phyloP scores from a whole-genome alignment of 345 rosid genomes.

The Cochlearia excelsa region DNA sequence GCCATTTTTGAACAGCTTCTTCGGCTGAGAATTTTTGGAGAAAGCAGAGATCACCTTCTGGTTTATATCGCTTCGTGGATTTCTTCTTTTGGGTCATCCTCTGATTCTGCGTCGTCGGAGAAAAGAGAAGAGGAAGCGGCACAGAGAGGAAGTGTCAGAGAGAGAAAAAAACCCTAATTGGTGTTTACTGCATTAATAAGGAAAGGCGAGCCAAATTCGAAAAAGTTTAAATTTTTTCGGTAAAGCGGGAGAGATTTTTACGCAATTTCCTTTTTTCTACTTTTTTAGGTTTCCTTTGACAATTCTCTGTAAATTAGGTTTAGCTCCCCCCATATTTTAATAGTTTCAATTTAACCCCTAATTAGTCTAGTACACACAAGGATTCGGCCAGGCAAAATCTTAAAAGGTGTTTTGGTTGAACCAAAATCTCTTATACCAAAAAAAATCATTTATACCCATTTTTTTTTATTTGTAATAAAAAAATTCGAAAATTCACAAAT shows the following conservation, averaged over 20 bases:
- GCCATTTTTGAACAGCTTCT: slow-evolving; percentile 40
- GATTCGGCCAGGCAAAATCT: no score
- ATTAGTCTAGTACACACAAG: no score
- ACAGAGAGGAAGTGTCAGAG: neutral
- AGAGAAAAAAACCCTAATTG: no score
- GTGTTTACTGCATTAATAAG: no score
- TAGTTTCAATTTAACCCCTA: no score
- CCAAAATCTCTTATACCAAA: no score
- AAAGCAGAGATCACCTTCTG: slow-evolving; percentile 23
- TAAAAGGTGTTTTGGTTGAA: no score
- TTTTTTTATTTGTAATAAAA: no score
- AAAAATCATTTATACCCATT: no score
- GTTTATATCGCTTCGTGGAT: neutral
- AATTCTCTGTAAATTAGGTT: neutral
- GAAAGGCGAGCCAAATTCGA: neutral
- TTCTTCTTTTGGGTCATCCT: slow-evolving; percentile 16
- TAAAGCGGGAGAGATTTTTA: slow-evolving; percentile 10
- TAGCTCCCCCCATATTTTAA: neutral
- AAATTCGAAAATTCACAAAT: no score
- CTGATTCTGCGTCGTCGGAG: neutral
- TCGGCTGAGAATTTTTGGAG: slow-evolving; percentile 27
- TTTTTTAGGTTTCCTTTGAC: neutral
- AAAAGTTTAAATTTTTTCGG: neutral
- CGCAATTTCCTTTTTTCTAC: neutral
- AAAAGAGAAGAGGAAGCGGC: neutral